Conservation (phyloP, 495 filamentous ascomycete genomes). For the Haplographium delicatum region DNA sequence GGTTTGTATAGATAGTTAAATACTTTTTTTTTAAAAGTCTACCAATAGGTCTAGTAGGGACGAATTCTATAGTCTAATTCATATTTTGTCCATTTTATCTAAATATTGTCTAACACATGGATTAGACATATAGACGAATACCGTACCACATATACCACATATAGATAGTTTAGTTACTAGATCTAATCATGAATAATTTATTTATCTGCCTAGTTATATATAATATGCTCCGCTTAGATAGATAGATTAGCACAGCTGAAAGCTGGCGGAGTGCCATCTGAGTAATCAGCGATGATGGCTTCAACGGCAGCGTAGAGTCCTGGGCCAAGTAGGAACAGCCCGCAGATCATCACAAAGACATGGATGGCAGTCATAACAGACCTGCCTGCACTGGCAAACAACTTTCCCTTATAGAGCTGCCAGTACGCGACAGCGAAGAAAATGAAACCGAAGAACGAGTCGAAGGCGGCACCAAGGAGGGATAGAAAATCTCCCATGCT, state of each 20-base stretch:
- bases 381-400: conserved; percentile 28
- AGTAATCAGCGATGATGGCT: conserved; percentile 45
- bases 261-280: conserved; percentile 32
- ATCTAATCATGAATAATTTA: no score
- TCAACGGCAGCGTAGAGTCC: conserved; percentile 48
- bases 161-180: no score
- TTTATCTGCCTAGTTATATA: no score
- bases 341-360: conserved; percentile 35
- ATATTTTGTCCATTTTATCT: no score
- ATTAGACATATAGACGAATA: no score
- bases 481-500: conserved; percentile 57
- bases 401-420: conserved; percentile 35
- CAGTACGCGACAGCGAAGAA: conserved; percentile 48
- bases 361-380: conserved; percentile 38
- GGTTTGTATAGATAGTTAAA: no score
- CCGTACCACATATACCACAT: no score
- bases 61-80: no score
- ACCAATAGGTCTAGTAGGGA: no score
- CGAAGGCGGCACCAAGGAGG: conserved; percentile 45
- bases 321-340: conserved; percentile 45
- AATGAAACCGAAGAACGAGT: conserved; percentile 35
- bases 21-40: no score
- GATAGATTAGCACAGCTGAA: conserved; percentile 41
- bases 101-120: no score
- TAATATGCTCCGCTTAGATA: conserved; percentile 22